Percentiles rank a stretch among this genome's conserved stretches.
Conservation (phyloP, 2,329 filamentous ascomycete genomes). For the Rhexocercosporidium sp. region DNA sequence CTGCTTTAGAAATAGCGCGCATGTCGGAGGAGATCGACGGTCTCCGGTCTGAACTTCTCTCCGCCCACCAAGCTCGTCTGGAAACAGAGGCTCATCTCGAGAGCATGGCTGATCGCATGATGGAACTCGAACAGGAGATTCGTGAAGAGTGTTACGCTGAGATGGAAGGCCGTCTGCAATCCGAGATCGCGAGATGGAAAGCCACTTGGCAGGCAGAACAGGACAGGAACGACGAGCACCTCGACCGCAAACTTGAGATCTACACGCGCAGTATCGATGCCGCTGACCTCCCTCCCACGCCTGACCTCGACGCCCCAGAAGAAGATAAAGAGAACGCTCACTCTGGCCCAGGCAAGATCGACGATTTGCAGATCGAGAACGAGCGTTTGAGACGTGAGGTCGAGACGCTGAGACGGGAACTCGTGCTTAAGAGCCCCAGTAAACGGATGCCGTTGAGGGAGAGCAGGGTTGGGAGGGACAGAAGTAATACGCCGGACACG, state of each 20-base stretch:
- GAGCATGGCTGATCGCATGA: slow-evolving; percentile 63
- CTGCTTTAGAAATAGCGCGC: slow-evolving; percentile 80
- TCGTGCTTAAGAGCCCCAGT: slow-evolving; percentile 55
- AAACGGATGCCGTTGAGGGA: slow-evolving; percentile 30
- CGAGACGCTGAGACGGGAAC: slow-evolving; percentile 67
- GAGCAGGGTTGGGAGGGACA: slow-evolving; percentile 5
- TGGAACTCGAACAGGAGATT: slow-evolving; percentile 79
- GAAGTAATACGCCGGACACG: neutral
- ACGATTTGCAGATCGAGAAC: slow-evolving; percentile 74
- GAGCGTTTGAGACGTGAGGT: slow-evolving; percentile 70
- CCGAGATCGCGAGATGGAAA: slow-evolving; percentile 84
- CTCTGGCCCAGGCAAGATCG: slow-evolving; percentile 47
- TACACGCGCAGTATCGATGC: slow-evolving; percentile 58
- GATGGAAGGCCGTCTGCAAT: slow-evolving; percentile 77
- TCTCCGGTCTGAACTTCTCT: slow-evolving; percentile 69
- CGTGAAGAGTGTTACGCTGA: slow-evolving; percentile 88
- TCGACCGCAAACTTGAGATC: slow-evolving; percentile 86
- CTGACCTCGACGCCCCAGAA: slow-evolving; percentile 32
- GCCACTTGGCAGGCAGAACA: slow-evolving; percentile 77
- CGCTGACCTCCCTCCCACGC: neutral
- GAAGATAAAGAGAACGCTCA: slow-evolving; percentile 62
- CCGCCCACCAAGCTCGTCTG: slow-evolving; percentile 72
- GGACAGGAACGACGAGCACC: slow-evolving; percentile 81
- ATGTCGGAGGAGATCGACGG: slow-evolving; percentile 79
- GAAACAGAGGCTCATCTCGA: slow-evolving; percentile 78